phyloP scores from a whole-genome alignment of 305 asterid genomes.

The Plantago lanceolata region DNA sequence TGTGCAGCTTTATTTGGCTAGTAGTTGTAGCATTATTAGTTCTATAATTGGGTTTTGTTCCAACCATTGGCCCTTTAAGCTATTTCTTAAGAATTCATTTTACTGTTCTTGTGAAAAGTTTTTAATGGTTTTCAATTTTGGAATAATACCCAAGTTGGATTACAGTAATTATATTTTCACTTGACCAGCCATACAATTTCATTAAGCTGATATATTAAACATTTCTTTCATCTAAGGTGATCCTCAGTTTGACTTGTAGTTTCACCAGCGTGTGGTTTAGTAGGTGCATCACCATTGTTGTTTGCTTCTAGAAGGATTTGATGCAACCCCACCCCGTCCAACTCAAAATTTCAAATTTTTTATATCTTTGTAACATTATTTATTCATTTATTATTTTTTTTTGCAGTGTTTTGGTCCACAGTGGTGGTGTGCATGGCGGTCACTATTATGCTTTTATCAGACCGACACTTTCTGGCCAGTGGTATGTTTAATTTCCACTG shows the following conservation, averaged over 20 bases:
- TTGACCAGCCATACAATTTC: too few species aligned
- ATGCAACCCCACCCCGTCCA: not conserved
- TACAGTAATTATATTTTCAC: not conserved
- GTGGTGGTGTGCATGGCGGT: conserved; percentile 47
- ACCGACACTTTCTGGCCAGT: conserved; percentile 39
- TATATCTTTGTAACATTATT: not conserved
- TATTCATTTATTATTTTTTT: too few species aligned
- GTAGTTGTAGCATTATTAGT: not conserved
- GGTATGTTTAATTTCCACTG: conserved; percentile 25
- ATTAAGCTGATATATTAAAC: not conserved
- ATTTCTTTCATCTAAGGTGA: not conserved
- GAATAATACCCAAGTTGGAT: not conserved
- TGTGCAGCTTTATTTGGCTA: not conserved
- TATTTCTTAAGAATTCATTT: not conserved
- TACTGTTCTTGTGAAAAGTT: not conserved
- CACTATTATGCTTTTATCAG: conserved; percentile 61
- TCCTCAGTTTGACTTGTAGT: not conserved
- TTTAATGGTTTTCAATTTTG: not conserved
- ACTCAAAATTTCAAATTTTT: not conserved
- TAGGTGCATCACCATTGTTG: not conserved
- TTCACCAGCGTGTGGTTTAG: not conserved
- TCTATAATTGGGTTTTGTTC: not conserved
- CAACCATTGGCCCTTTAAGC: not conserved
- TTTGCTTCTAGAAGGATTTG: too few species aligned
- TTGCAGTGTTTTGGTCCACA: conserved; percentile 41